phyloP scores from a whole-genome alignment of 2,329 filamentous ascomycete genomes.

The Fusarium bactridioides region DNA sequence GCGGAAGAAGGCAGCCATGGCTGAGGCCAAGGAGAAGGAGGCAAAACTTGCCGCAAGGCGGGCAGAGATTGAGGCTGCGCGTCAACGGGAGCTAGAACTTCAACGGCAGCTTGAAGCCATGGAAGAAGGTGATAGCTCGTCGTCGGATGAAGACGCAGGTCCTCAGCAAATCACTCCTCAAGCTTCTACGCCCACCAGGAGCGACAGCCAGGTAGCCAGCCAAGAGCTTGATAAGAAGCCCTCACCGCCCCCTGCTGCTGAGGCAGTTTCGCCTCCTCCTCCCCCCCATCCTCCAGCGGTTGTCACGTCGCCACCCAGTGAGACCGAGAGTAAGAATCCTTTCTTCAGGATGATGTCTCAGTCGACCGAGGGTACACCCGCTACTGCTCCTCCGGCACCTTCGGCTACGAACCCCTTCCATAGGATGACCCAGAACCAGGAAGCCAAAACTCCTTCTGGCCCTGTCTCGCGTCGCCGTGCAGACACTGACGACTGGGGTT shows the following conservation, averaged over 20 bases:
- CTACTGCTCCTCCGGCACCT: constrained; percentile 51
- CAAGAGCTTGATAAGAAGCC: constrained; percentile 63
- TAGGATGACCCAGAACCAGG: constrained; percentile 77
- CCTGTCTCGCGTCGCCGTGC: constrained; percentile 63
- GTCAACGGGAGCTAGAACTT: constrained; percentile 88
- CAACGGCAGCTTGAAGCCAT: constrained; percentile 83
- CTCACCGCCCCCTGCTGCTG: constrained; percentile 54
- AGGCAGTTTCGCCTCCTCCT: constrained; percentile 47
- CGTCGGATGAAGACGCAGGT: constrained; percentile 82
- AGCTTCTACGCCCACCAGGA: constrained; percentile 65
- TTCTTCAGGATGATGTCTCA: constrained; percentile 92
- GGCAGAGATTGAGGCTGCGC: constrained; percentile 90
- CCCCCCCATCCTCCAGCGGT: constrained; percentile 55
- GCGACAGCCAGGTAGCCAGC: constrained; percentile 59
- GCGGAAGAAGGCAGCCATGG: constrained; percentile 85
- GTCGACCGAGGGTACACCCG: constrained; percentile 59
- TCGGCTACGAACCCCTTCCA: constrained; percentile 91
- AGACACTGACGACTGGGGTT: constrained; percentile 81
- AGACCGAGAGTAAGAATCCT: constrained; percentile 88
- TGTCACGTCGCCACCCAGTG: constrained; percentile 63
- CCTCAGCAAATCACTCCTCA: constrained; percentile 73
- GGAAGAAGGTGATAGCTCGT: constrained; percentile 77
- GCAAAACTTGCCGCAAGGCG: constrained; percentile 82
- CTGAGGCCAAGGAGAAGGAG: constrained; percentile 89
- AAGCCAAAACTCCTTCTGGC: constrained; percentile 59